Conservation (phyloP, 768 basidiomycete species). For the Phaffia tasmanica region DNA sequence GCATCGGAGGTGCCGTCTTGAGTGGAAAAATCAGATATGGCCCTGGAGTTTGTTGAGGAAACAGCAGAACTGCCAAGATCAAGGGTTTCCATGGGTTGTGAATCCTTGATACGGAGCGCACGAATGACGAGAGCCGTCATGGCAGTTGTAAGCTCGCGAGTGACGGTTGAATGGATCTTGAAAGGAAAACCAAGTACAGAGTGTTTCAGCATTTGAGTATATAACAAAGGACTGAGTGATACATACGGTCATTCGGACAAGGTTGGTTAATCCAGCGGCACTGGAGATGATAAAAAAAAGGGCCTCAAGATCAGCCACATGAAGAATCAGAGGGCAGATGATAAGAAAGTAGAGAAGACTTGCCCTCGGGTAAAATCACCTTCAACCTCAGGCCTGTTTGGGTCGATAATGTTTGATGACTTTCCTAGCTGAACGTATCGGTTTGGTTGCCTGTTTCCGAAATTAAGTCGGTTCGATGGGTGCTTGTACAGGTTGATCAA, state of each 20-base stretch:
- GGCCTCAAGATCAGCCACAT: neutral
- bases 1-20: no score
- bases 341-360: neutral
- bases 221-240: neutral
- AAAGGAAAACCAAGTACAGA: neutral
- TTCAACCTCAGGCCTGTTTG: neutral
- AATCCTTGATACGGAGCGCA: conserved; percentile 8
- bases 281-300: neutral
- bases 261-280: conserved; percentile 6
- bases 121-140: conserved; percentile 21
- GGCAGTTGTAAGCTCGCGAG: conserved; percentile 17
- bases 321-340: neutral
- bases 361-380: conserved; percentile 17
- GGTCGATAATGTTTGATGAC: neutral
- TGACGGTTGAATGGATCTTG: conserved; percentile 22
- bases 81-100: no score
- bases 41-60: no score
- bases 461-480: neutral
- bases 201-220: neutral
- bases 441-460: conserved; percentile 14
- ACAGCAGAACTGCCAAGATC: no score
- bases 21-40: no score
- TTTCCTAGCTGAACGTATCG: conserved; percentile 14
- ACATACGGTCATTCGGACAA: conserved; percentile 19
- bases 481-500: neutral